Evolutionary conservation across 2,329 filamentous ascomycete species (phyloP), one percentile per base, ranked within the genome.

Genomic region (Cladorrhinum sp.): DNA sequence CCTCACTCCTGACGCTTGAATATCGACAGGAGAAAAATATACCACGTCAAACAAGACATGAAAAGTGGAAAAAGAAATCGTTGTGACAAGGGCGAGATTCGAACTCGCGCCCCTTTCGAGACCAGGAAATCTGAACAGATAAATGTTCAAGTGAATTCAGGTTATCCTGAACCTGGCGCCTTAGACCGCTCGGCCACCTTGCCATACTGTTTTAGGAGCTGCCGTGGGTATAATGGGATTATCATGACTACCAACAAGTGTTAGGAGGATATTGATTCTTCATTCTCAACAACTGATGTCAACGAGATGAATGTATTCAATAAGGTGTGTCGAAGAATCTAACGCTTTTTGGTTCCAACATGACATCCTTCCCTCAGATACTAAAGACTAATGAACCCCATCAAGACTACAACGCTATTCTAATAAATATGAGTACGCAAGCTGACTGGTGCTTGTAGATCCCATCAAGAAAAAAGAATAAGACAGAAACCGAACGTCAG

Each of bases 51-150:
- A 12, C 27, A 32, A 32, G 38, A 2, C 36, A 38, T 32, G 9
- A 55, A 48, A 18, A 45, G 32, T 32, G 9, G 48, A 48, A 18
- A 45, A 41, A 10, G 41, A 51, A 18, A 52, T 16, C 29, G 27
- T 22, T 13, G 2, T 63, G 63, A 64, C 58, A 59, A 63, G 55
- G 58, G 59, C 32, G 59, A 57, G 63, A 62, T 64, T 63, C 61
- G 59, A 64, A 62, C 59, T 57, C 63, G 41, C 61, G 59, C 61
- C 61, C 52, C 48, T 59, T 62, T 63, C 52, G 51, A 57, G 59
- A 61, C 59, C 50, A 63, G 56, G 63, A 62, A 58, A 27, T 36
- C 45, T 59, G 52, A 50, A 45, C 58, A 18, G 48, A 45, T 18
- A 12, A n/a, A n/a, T n/a, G 53, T 59, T 51, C 52, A 55, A 51